phyloP scores from a whole-genome alignment of 129 eudicot genomes.

The Escallonia rubra region DNA sequence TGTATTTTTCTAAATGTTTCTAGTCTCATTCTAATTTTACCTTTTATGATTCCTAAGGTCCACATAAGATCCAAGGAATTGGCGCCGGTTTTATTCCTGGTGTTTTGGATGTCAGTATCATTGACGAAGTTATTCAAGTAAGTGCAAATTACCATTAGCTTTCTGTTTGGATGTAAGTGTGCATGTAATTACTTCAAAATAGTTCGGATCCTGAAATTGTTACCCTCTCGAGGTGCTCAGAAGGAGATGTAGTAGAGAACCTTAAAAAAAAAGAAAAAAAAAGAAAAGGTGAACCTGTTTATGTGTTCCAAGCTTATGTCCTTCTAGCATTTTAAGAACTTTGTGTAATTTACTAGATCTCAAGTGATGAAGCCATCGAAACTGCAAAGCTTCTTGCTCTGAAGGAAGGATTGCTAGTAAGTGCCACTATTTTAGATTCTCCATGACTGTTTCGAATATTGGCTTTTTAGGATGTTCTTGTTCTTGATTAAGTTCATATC shows the following conservation, averaged over 20 bases:
- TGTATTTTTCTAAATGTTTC: not conserved
- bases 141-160: slow-evolving; percentile 8
- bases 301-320: not conserved
- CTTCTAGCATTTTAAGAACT: not conserved
- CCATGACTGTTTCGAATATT: not conserved
- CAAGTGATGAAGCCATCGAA: slow-evolving; percentile 91
- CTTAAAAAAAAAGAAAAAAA: not conserved
- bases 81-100: slow-evolving; percentile 97
- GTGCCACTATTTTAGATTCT: slow-evolving; percentile 14
- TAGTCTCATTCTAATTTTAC: not conserved
- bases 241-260: not conserved
- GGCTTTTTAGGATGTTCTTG: slow-evolving; percentile 5
- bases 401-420: slow-evolving; percentile 87
- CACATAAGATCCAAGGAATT: slow-evolving; percentile 93
- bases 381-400: slow-evolving; percentile 84
- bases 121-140: slow-evolving; percentile 93
- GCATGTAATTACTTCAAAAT: not conserved
- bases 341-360: slow-evolving; percentile 35
- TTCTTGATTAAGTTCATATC: not conserved
- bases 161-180: not conserved
- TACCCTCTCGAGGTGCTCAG: not conserved
- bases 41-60: slow-evolving; percentile 48
- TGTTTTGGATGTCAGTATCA: slow-evolving; percentile 54
- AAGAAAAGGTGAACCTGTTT: not conserved
- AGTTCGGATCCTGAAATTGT: not conserved